Percentiles rank a stretch among this genome's conserved stretches.
Evolutionary conservation across 2,329 filamentous ascomycete species (phyloP).

Genomic region (Fusarium tricinctum): DNA sequence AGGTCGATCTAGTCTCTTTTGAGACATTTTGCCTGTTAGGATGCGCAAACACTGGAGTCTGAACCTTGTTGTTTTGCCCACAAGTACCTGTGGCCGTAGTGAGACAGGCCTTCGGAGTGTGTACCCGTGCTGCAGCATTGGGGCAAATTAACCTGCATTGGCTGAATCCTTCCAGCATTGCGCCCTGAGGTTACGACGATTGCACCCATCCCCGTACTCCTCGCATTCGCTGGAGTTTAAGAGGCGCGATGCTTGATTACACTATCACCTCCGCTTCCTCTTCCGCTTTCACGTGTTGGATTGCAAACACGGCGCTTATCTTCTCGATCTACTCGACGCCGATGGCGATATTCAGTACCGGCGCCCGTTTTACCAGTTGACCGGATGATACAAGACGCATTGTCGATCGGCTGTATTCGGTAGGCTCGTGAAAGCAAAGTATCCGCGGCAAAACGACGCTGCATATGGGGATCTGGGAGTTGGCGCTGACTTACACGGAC

Average conservation of each 20-base stretch:
- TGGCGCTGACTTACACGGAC: slow-evolving; percentile 19
- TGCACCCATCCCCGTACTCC: background rate
- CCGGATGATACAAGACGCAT: no score
- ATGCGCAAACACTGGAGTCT: slow-evolving; percentile 16
- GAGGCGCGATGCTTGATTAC: slow-evolving; percentile 27
- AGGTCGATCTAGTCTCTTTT: slow-evolving; percentile 2
- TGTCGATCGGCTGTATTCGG: no score
- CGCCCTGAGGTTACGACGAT: slow-evolving; percentile 24
- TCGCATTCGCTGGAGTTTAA: background rate
- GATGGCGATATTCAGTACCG: no score
- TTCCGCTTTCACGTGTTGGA: background rate
- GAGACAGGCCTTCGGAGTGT: slow-evolving; percentile 29
- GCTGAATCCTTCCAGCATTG: slow-evolving; percentile 30
- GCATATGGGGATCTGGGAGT: background rate
- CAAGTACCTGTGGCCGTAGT: slow-evolving; percentile 8
- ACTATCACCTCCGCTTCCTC: slow-evolving; percentile 15
- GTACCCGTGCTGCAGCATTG: slow-evolving; percentile 28
- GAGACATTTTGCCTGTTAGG: slow-evolving; percentile 33
- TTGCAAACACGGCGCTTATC: slow-evolving; percentile 13
- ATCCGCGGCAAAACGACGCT: background rate
- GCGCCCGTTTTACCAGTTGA: background rate
- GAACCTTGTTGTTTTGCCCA: slow-evolving; percentile 23
- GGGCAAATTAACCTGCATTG: slow-evolving; percentile 41
- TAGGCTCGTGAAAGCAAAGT: no score
- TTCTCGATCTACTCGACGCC: background rate